A percentile compares a stretch with the other conserved stretches of the same genome.
Evolutionary conservation across 2,329 filamentous ascomycete genomes (phyloP).

Genomic region (Phaeophleospora eucalypticola): DNA sequence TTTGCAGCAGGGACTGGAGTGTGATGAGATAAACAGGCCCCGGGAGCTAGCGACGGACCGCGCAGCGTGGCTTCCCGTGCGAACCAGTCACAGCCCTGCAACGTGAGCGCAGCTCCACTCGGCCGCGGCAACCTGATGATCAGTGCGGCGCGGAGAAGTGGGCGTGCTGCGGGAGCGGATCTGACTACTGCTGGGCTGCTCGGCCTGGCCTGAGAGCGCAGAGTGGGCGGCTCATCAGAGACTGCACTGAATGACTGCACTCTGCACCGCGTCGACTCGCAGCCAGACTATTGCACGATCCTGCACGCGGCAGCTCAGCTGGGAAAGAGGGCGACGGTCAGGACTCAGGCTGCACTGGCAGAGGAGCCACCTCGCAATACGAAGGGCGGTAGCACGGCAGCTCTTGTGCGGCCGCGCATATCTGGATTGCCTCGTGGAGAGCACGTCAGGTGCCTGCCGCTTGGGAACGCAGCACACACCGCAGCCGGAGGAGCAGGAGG

Average conservation of each 20-base stretch:
- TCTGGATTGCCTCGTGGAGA: background rate
- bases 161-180: too few relatives aligned
- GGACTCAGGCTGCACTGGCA: background rate
- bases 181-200: background rate
- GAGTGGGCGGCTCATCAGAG: too few relatives aligned
- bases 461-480: background rate
- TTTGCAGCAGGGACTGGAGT: background rate
- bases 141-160: background rate
- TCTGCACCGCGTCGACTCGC: too few relatives aligned
- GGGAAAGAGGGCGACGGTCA: background rate
- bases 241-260: too few relatives aligned
- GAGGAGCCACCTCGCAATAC: background rate
- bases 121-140: background rate
- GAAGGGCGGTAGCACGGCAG: background rate
- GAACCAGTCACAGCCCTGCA: background rate
- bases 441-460: background rate
- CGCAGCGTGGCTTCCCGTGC: too few relatives aligned
- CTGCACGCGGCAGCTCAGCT: too few relatives aligned
- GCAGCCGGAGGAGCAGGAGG: background rate
- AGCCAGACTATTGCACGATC: too few relatives aligned
- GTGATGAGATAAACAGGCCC: background rate
- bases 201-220: background rate
- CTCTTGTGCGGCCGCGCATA: background rate
- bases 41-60: background rate
- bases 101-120: background rate